Conservation (phyloP, 106 monocot genomes). For the Iris macrosiphon region DNA sequence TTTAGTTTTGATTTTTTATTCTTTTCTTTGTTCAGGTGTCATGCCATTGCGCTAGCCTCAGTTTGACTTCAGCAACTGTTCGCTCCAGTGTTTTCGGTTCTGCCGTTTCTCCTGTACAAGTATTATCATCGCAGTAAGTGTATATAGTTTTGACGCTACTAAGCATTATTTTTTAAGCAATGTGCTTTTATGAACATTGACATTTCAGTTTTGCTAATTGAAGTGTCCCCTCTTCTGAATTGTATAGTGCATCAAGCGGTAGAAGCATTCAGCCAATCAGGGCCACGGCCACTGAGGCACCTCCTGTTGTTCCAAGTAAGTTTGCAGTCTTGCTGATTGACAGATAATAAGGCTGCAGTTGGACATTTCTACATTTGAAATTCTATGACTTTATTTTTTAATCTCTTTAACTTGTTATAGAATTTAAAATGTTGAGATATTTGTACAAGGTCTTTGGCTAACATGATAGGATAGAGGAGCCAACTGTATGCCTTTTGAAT, state of each 20-base stretch:
- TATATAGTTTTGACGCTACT: no score
- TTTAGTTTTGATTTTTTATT: no score
- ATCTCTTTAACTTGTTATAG: no score
- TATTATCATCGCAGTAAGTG: no score
- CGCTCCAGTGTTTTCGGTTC: not conserved
- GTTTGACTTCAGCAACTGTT: not conserved
- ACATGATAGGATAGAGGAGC: no score
- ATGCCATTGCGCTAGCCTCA: constrained; percentile 1
- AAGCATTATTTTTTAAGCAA: not conserved
- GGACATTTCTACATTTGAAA: no score
- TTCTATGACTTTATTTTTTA: no score
- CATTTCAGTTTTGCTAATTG: not conserved
- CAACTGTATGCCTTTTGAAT: no score
- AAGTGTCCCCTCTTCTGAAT: not conserved
- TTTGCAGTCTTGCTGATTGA: not conserved
- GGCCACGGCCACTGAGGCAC: constrained; percentile 67
- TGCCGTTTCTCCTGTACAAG: not conserved
- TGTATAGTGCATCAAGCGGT: constrained; percentile 22
- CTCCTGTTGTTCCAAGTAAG: constrained; percentile 60
- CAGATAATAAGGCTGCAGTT: no score
- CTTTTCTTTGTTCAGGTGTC: constrained; percentile 7
- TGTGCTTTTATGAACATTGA: not conserved
- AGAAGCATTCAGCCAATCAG: constrained; percentile 36
- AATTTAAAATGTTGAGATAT: no score
- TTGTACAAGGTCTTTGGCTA: no score